Percentiles rank a stretch among this genome's conserved stretches.
phyloP scores from a whole-genome alignment of 768 basidiomycete genomes.

The Paxillus rubicundulus region DNA sequence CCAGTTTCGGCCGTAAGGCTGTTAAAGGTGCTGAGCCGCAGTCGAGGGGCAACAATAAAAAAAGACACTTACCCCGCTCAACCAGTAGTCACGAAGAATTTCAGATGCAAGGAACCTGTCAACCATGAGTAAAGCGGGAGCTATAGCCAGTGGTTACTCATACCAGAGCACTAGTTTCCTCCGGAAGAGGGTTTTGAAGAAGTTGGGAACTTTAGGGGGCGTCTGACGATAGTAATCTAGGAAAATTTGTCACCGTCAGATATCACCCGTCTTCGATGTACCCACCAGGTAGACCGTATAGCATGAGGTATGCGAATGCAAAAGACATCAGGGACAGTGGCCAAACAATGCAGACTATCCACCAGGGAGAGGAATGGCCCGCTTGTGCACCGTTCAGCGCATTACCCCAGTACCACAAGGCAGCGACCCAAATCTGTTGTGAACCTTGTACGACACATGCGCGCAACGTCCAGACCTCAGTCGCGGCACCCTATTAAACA shows the following conservation, averaged over 20 bases:
- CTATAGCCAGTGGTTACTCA: background rate
- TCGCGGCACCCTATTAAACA: conserved; percentile 72
- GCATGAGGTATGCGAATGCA: conserved; percentile 78
- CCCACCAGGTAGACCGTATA: conserved; percentile 82
- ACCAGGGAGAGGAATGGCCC: conserved; percentile 70
- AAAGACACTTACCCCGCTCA: conserved; percentile 65
- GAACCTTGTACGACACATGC: conserved; percentile 94
- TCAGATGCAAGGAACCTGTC: conserved; percentile 84
- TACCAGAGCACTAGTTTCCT: conserved; percentile 88
- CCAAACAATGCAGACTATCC: conserved; percentile 80
- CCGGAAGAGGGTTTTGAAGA: conserved; percentile 84
- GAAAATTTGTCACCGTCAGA: conserved; percentile 10
- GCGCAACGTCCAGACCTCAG: conserved; percentile 89
- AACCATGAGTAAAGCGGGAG: background rate
- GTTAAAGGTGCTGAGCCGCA: conserved; percentile 12
- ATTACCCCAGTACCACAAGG: conserved; percentile 95
- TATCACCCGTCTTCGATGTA: background rate
- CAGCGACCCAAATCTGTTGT: conserved; percentile 95
- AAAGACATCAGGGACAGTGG: conserved; percentile 75
- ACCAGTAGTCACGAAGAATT: conserved; percentile 88
- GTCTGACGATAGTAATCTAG: conserved; percentile 87
- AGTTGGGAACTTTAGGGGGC: conserved; percentile 92
- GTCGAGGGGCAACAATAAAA: background rate
- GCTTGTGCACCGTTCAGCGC: conserved; percentile 58
- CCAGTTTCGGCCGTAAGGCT: conserved; percentile 96